Conservation (phyloP, 176 grass and related monocot genomes). For the Carex scoparia region DNA sequence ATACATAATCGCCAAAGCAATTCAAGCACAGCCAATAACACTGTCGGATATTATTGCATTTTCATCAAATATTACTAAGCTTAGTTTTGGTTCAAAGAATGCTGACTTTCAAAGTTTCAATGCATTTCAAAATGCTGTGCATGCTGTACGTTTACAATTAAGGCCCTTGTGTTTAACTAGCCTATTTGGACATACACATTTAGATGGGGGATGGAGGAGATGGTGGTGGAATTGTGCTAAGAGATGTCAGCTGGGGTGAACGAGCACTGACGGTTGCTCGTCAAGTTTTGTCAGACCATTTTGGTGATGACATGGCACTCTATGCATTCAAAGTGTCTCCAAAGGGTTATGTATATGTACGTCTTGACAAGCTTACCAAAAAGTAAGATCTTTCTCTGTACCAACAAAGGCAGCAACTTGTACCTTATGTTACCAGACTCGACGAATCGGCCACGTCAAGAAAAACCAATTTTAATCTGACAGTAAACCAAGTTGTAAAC, state of each 20-base stretch:
- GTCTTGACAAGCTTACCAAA: conserved; percentile 71
- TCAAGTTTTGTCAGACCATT: conserved; percentile 53
- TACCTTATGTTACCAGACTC: background rate
- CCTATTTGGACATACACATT: background rate
- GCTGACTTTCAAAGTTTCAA: background rate
- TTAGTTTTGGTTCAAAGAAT: background rate
- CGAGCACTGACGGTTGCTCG: conserved; percentile 43
- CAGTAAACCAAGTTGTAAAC: background rate
- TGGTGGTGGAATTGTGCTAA: conserved; percentile 66
- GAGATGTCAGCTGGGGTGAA: conserved; percentile 52
- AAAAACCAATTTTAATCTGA: background rate
- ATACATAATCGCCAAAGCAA: background rate
- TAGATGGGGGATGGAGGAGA: conserved; percentile 83
- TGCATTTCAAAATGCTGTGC: background rate
- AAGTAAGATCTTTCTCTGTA: conserved; percentile 22
- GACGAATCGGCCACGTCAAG: background rate
- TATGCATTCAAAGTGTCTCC: conserved; percentile 89
- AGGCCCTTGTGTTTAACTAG: background rate
- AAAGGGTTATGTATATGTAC: conserved; percentile 79
- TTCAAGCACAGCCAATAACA: background rate
- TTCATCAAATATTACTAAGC: background rate
- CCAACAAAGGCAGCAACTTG: background rate
- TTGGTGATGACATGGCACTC: conserved; percentile 58
- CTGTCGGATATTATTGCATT: background rate
- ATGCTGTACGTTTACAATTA: background rate